These are phyloP conservation scores for Boletus sensibilis DNA, from an alignment of 768 basidiomycete genomes.

Conservation along the genomic window DNA sequence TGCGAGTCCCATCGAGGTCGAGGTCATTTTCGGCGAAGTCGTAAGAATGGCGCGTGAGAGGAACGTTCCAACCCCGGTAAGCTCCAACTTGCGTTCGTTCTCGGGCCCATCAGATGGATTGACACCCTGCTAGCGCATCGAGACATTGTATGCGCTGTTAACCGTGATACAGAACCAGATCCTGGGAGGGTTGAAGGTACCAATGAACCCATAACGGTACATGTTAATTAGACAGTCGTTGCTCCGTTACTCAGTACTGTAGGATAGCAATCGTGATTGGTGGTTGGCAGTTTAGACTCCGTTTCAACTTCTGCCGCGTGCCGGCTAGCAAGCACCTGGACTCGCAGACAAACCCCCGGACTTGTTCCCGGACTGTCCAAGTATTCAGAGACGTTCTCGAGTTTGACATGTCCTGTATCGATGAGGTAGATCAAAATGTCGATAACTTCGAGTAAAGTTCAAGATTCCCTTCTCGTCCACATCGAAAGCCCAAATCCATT, in stretches of 20 bases:
- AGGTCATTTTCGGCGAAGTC: slow-evolving; percentile 63
- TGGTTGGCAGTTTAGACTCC: too few species aligned
- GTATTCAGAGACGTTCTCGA: too few species aligned
- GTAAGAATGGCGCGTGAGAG: slow-evolving; percentile 16
- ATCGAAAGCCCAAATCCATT: neutral
- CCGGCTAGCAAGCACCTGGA: too few species aligned
- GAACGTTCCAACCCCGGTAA: slow-evolving; percentile 16
- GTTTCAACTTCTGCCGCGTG: too few species aligned
- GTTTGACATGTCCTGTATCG: neutral
- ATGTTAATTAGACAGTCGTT: neutral
- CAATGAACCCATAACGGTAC: neutral
- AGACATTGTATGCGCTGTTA: slow-evolving; percentile 57
- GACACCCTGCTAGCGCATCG: slow-evolving; percentile 46
- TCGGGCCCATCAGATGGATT: neutral
- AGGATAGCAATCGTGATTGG: too few species aligned
- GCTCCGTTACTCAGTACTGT: too few species aligned
- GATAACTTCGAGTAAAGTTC: neutral
- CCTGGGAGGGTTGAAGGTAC: slow-evolving; percentile 34
- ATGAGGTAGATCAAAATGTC: neutral
- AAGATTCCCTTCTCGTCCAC: neutral
- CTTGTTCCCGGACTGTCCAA: too few species aligned
- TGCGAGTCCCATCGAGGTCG: slow-evolving; percentile 62
- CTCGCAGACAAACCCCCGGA: too few species aligned
- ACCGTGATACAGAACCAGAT: slow-evolving; percentile 64
- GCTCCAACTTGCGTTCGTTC: neutral